Conservation (phyloP, 495 filamentous ascomycete genomes). For the Haplographium delicatum region DNA sequence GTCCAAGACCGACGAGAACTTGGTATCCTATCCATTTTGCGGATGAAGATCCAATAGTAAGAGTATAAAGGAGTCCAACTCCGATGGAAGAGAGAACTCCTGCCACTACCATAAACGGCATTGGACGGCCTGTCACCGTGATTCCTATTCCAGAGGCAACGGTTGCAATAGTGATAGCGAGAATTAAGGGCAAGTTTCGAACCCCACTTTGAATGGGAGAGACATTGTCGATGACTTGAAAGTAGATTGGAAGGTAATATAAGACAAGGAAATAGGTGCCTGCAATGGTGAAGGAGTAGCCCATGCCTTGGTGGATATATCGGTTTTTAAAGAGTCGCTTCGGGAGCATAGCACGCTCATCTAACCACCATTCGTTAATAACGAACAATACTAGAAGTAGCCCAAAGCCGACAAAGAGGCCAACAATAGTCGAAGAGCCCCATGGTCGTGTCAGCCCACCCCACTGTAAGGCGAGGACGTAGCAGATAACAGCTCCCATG, state of each 20-base stretch:
- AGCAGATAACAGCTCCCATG: constrained; percentile 46
- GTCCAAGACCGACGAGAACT: constrained; percentile 13
- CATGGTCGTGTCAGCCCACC: constrained; percentile 52
- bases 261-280: constrained; percentile 17
- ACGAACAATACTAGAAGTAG: constrained; percentile 41
- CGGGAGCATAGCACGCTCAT: constrained; percentile 34
- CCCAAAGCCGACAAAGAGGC: constrained; percentile 43
- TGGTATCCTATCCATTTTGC: constrained; percentile 21
- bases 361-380: constrained; percentile 50
- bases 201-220: constrained; percentile 45
- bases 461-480: constrained; percentile 61
- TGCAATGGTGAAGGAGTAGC: constrained; percentile 17
- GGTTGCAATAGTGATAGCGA: constrained; percentile 43
- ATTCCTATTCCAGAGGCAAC: constrained; percentile 47
- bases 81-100: constrained; percentile 23
- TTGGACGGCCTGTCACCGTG: constrained; percentile 60
- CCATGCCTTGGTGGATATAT: constrained; percentile 21
- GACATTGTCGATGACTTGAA: constrained; percentile 52
- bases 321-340: constrained; percentile 31
- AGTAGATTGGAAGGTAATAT: constrained; percentile 60
- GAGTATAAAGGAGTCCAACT: constrained; percentile 29
- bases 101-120: constrained; percentile 10
- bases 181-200: constrained; percentile 45
- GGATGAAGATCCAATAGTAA: constrained; percentile 8
- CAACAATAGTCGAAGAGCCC: constrained; percentile 36